phyloP scores from a whole-genome alignment of 163 green algal species.

The Smithsoniella earleae region DNA sequence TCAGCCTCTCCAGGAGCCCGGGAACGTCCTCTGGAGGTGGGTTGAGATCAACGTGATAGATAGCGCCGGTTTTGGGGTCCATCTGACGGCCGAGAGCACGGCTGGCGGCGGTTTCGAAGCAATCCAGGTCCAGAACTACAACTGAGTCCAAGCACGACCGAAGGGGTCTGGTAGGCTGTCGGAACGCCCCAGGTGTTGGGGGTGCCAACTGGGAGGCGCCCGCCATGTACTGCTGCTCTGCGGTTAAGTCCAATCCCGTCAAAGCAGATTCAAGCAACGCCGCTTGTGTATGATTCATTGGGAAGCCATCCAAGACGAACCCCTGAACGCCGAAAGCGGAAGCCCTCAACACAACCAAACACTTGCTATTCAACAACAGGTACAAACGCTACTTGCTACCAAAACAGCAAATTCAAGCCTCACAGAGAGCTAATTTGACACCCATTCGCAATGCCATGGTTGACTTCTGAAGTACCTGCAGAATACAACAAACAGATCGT shows the following conservation, averaged over 20 bases:
- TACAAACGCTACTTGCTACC: too few species aligned
- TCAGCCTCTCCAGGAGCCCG: constrained; percentile 51
- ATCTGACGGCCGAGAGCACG: constrained; percentile 53
- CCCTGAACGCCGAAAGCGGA: constrained; percentile 38
- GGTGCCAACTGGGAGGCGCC: constrained; percentile 45
- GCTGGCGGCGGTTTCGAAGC: constrained; percentile 47
- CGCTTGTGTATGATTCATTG: constrained; percentile 44
- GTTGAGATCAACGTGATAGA: constrained; percentile 68
- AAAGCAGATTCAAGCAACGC: constrained; percentile 54
- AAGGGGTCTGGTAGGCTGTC: constrained; percentile 38
- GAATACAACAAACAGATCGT: too few species aligned
- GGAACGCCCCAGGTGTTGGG: constrained; percentile 34
- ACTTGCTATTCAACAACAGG: too few species aligned
- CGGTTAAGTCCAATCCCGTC: constrained; percentile 59
- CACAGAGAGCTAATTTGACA: too few species aligned
- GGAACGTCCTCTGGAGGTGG: constrained; percentile 53
- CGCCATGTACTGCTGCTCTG: constrained; percentile 40
- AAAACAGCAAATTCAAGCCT: too few species aligned
- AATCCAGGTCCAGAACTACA: constrained; percentile 46
- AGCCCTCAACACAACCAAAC: too few species aligned
- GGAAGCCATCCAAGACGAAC: constrained; percentile 55
- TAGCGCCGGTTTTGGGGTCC: constrained; percentile 52
- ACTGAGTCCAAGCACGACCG: constrained; percentile 57
- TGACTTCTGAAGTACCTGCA: too few species aligned
- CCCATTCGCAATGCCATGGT: too few species aligned